Base-by-base conservation (phyloP, 257 asterid species). In the Forsythia viridissima region DNA sequence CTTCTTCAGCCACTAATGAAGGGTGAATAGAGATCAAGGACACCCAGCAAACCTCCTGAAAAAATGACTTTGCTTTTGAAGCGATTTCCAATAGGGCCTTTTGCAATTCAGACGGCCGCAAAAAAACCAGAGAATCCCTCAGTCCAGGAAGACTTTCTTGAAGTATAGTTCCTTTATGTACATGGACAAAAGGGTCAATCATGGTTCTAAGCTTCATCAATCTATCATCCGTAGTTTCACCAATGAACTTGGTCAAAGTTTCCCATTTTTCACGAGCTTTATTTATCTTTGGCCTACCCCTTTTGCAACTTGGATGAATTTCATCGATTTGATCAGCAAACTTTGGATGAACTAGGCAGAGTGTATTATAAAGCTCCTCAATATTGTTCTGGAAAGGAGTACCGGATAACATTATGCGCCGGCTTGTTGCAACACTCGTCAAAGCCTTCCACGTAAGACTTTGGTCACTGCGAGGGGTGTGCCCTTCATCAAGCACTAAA, bases 401-500 rank as follows among this genome's bases (percentile, higher is more conserved):
- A n/a, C 99, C 99, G 0, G 97, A 92, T 40, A 95, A 82, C 70
- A 95, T 91, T 44, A 93, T 84, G 6, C 92, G 90, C 15, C 94
- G 74, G 12, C 68, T 82, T 7, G 98, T 93, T 18, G 84, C 48
- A 6, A 90, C 90, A 44, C 87, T 84, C 6, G 79, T 71, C 79
- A 95, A 78, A 2, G 89, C 91, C 55, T 88, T 88, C 91, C 89
- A 95, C 41, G 91, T 51, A 15, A 21, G 76, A 16, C 94, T 93
- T n/a, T 74, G 68, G 2, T 87, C 81, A 21, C 92, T 95, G 8
- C 98, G 86, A 0, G 99, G 93, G 0, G 94, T 90, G 68, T 95
- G 99, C 79, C 97, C 97, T 86, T 93, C 97, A 16, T 95, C 99
- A 3, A 93, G 94, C 57, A 92, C 91, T 39, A 95, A 40, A 18